Evolutionary conservation across 495 filamentous ascomycete species (phyloP), one percentile per base, ranked within the genome.

Genomic region (Podospora pseudopauciseta): DNA sequence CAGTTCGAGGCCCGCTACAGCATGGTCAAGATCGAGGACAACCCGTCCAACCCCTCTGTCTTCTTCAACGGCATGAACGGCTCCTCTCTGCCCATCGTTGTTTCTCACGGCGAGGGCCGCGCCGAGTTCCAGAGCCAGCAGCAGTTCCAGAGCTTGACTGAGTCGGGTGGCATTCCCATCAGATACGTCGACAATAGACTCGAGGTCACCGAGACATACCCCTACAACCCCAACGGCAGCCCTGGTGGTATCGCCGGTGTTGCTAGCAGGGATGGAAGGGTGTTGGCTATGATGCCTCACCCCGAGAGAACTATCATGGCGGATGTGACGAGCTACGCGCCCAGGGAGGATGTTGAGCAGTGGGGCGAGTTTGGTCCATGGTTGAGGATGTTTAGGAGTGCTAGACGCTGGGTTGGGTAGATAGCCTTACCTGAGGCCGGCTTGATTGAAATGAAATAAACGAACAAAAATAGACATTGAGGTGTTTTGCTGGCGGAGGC

Each of bases 241-340:
- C 91, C 92, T 13, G 86, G 86, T 55, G 95, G 93, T 75, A 90
- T 98, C 72, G 91, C 95, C 2, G 94, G 89, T 72, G 87, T 98
- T 1, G 85, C 88, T 59, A 94, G 86, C 72, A 82, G 80, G 63
- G 90, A 97, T 75, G 95, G 95, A 2, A 87, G 95, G 68, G 92
- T 97, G 0, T 73, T 98, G 72, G 94, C 92, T 11, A 88, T 97
- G 82, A 98, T 98, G 94, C 95, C 95, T 72, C 94, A 97, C 80
- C 93, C 94, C 9, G 94, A 98, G 81, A 86, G 94, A 5, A 96
- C 93, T n/a, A 86, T 97, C 39, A 79, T 97, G 81, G 88, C 84
- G 68, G 91, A 93, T 70, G 89, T 93, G 70, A 90, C 84, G 39
- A 94, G 91, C 75, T 97, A 88, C 73, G 75, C 91, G 61, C 90